A percentile compares a stretch with the other conserved stretches of the same genome.
phyloP scores from a whole-genome alignment of 1,284 basidiomycete species.

The Earliella scabrosa region DNA sequence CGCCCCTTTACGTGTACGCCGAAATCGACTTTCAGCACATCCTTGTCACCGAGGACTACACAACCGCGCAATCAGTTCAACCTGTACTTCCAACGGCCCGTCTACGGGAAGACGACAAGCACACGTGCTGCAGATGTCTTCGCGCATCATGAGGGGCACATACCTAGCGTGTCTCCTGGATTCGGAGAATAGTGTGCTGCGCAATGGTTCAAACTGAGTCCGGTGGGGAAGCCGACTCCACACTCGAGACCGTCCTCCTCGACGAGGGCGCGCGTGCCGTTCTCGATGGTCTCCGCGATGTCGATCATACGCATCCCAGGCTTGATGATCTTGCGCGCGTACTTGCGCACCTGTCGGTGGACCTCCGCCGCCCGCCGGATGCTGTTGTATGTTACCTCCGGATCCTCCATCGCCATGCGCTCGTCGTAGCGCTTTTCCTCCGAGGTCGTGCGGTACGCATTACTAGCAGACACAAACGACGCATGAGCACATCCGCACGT shows the following conservation, averaged over 20 bases:
- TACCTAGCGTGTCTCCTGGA: constrained; percentile 88
- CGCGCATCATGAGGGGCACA: constrained; percentile 32
- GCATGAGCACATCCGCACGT: neutral
- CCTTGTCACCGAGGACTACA: constrained; percentile 78
- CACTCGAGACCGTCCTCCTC: constrained; percentile 89
- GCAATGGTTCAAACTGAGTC: constrained; percentile 91
- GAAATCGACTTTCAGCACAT: constrained; percentile 97
- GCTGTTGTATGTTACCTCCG: constrained; percentile 82
- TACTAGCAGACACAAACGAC: constrained; percentile 49
- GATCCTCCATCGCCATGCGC: constrained; percentile 76
- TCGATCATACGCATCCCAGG: constrained; percentile 97
- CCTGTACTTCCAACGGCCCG: neutral
- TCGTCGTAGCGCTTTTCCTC: constrained; percentile 92
- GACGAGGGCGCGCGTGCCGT: constrained; percentile 87
- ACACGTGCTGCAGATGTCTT: neutral
- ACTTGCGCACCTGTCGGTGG: constrained; percentile 90
- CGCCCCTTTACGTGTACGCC: constrained; percentile 96
- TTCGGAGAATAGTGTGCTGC: constrained; percentile 99
- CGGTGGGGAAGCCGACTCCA: constrained; percentile 97
- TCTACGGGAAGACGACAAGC: neutral
- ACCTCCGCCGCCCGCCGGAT: constrained; percentile 94
- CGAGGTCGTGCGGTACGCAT: constrained; percentile 85
- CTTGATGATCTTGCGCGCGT: constrained; percentile 84
- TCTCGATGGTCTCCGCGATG: constrained; percentile 94
- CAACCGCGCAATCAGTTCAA: constrained; percentile 4